Conservation (phyloP, 495 filamentous ascomycete species). For the Penicillium taxi region DNA sequence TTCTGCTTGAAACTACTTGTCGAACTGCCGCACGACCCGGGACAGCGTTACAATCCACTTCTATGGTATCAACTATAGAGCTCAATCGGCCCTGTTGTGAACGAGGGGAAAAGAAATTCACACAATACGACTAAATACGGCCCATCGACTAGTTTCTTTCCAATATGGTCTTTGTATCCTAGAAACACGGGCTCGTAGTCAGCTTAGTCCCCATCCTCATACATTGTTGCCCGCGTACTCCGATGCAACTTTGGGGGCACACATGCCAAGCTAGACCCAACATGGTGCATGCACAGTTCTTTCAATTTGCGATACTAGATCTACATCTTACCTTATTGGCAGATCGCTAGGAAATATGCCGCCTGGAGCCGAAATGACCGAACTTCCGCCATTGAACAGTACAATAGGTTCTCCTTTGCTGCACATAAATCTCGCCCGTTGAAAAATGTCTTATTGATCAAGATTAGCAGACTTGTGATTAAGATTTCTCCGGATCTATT, state of each 20-base stretch:
- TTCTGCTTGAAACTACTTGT: slow-evolving; percentile 3
- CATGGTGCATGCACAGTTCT: slow-evolving; percentile 10
- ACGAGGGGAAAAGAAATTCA: not conserved
- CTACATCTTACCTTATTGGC: slow-evolving; percentile 11
- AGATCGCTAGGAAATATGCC: slow-evolving; percentile 7
- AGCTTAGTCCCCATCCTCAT: slow-evolving; percentile 2
- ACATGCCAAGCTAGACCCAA: slow-evolving; percentile 6
- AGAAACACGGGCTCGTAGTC: slow-evolving; percentile 4
- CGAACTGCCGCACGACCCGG: slow-evolving; percentile 6
- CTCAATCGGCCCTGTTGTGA: not conserved
- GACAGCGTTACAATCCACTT: slow-evolving; percentile 11
- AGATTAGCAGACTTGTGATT: too few relatives aligned
- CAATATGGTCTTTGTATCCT: too few relatives aligned
- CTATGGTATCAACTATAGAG: too few relatives aligned
- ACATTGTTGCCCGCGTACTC: slow-evolving; percentile 1
- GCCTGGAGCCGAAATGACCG: slow-evolving; percentile 12
- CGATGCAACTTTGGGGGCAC: slow-evolving; percentile 2
- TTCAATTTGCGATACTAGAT: slow-evolving; percentile 12
- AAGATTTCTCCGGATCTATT: too few relatives aligned
- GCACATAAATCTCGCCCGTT: slow-evolving; percentile 7
- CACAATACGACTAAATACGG: too few relatives aligned
- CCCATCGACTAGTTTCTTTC: too few relatives aligned
- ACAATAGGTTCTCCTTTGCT: too few relatives aligned
- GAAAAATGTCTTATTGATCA: slow-evolving; percentile 11
- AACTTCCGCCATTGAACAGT: slow-evolving; percentile 6